Evolutionary conservation across 441 rosid genomes (phyloP), one percentile per base, ranked within the genome.

Genomic region (Viola pubescens): DNA sequence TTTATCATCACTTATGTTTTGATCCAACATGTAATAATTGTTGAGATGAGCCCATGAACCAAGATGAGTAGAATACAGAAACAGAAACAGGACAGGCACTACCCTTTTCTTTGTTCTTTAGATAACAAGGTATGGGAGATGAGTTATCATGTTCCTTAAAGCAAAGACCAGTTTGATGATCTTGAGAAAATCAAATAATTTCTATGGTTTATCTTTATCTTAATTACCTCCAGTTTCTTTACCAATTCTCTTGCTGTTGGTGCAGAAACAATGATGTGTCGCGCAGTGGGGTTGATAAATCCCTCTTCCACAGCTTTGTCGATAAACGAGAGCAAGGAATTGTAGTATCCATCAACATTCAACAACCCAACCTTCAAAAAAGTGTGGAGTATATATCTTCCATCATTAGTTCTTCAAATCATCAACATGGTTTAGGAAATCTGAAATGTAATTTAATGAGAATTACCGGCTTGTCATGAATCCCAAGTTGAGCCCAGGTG

Each of bases 301-400:
- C 94, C 98, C 73, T 89, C 97, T 73, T 91, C 98, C 34, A 91
- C 98, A 49, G 97, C 98, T 63, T 84, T 85, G 76, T 91, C 98
- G 46, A 92, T 78, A 68, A 92, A 92, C 13, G 91, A 79, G 63
- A 92, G 70, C 60, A 92, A 61, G 1, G 96, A 86, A 73, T 89
- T 84, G 77, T 89, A 92, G 65, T 82, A 92, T n/a, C 96, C 98
- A 67, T 92, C 97, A 42, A 92, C 98, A 48, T 92, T 89, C 74
- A 92, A 62, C 77, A 92, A 67, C 61, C 98, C 98, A 62, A 92
- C 98, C 98, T 92, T 70, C 70, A 71, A 11, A 63, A 62, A 26
- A 1, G 34, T 45, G 41, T n/a, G 4, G 48, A 57, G 37, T 8
- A n/a, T 45, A 64, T 59, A 26, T 48, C 66, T 65, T 3, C 13